Conservation (phyloP, 2,329 filamentous ascomycete genomes). For the Sporothrix phasma region DNA sequence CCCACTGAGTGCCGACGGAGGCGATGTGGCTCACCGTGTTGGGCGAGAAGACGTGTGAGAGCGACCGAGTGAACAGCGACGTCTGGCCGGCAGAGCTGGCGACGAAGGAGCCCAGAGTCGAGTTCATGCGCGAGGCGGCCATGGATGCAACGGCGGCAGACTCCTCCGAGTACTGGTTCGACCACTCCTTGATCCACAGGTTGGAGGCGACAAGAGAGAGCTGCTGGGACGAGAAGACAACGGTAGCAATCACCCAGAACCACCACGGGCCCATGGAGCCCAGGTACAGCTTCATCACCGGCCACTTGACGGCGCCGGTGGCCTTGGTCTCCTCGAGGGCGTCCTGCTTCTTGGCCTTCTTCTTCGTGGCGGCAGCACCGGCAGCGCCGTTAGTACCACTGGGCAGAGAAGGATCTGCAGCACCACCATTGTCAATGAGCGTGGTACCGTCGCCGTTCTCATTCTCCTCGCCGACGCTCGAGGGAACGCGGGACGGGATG, state of each 20-base stretch:
- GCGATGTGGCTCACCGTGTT: background rate
- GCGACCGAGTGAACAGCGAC: constrained; percentile 8
- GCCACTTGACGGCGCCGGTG: constrained; percentile 76
- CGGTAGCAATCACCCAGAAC: constrained; percentile 73
- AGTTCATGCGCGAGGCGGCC: background rate
- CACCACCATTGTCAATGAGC: constrained; percentile 41
- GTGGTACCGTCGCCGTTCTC: constrained; percentile 45
- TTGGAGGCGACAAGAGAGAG: constrained; percentile 79
- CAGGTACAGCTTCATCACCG: constrained; percentile 78
- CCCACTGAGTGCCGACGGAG: constrained; percentile 11
- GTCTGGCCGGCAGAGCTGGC: background rate
- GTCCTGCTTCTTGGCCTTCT: constrained; percentile 45
- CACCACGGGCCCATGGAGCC: constrained; percentile 90
- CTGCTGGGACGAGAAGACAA: constrained; percentile 75
- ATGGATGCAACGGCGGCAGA: background rate
- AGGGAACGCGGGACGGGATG: constrained; percentile 67
- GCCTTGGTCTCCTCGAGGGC: constrained; percentile 68
- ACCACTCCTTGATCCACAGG: constrained; percentile 91
- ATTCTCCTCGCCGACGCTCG: constrained; percentile 58
- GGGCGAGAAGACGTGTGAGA: constrained; percentile 12
- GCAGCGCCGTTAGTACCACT: constrained; percentile 28
- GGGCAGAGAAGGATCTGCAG: constrained; percentile 35
- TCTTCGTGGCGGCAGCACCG: constrained; percentile 48
- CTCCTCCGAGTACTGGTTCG: constrained; percentile 66
- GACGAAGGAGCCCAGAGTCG: constrained; percentile 5